Evolutionary conservation across 116 monocot species (phyloP).

Genomic region (Cymodocea nodosa): DNA sequence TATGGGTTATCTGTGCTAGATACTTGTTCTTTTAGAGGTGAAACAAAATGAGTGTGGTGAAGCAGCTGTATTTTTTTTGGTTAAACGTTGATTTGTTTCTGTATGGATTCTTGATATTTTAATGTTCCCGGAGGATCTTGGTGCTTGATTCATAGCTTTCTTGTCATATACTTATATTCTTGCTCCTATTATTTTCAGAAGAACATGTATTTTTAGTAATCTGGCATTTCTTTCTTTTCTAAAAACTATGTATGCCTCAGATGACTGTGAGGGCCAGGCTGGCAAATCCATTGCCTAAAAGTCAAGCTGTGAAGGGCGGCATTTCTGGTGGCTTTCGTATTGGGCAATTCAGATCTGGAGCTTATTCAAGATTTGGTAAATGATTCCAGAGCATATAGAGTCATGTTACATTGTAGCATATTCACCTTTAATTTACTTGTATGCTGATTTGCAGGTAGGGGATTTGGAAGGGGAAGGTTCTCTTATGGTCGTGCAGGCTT

Average conservation of each 20-base stretch:
- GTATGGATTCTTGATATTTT: no score
- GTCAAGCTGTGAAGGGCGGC: conserved; percentile 65
- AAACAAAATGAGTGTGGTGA: no score
- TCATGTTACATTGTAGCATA: background rate
- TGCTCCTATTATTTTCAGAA: no score
- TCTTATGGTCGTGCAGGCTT: conserved; percentile 33
- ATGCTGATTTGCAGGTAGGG: conserved; percentile 26
- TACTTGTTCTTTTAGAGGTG: no score
- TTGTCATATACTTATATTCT: no score
- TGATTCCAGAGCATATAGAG: background rate
- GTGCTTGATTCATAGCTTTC: no score
- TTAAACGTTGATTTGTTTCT: no score
- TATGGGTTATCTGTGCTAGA: no score
- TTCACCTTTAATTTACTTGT: background rate
- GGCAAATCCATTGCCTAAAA: conserved; percentile 69
- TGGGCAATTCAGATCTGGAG: conserved; percentile 27
- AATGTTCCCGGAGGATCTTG: no score
- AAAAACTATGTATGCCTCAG: conserved; percentile 10
- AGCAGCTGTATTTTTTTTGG: no score
- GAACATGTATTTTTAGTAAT: no score
- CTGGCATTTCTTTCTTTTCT: background rate
- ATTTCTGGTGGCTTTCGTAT: conserved; percentile 73
- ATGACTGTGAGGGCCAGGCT: conserved; percentile 62
- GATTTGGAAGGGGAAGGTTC: conserved; percentile 55
- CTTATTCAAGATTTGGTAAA: conserved; percentile 51